phyloP scores from a whole-genome alignment of 208 protist genomes.

The Trypanosoma brucei region DNA sequence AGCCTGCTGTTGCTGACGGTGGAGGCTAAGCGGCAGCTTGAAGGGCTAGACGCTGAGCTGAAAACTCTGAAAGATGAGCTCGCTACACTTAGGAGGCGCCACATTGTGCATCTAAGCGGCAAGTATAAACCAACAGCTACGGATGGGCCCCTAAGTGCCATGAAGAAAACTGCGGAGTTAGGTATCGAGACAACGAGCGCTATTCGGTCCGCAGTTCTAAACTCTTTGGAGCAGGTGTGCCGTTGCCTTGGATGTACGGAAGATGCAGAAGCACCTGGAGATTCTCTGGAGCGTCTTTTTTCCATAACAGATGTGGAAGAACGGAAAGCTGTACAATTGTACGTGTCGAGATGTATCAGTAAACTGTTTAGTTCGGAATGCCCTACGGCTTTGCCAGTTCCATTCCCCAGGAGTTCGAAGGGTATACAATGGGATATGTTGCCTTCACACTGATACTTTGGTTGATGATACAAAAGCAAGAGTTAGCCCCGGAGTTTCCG shows the following conservation, averaged over 20 bases:
- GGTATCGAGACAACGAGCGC: constrained; percentile 48
- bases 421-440: not conserved
- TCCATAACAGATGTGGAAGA: constrained; percentile 31
- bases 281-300: constrained; percentile 26
- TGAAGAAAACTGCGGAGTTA: not conserved
- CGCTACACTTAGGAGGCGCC: constrained; percentile 38
- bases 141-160: not conserved
- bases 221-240: constrained; percentile 12
- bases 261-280: constrained; percentile 8
- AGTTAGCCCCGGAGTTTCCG: no score
- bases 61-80: constrained; percentile 32
- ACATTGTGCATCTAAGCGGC: constrained; percentile 61
- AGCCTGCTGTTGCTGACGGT: constrained; percentile 10
- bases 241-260: constrained; percentile 25
- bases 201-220: constrained; percentile 35
- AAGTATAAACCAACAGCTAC: not conserved
- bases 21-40: constrained; percentile 39
- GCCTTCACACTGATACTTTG: no score
- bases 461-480: no score
- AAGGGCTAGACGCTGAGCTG: constrained; percentile 39
- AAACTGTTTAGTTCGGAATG: constrained; percentile 49
- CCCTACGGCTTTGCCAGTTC: constrained; percentile 46
- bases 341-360: constrained; percentile 52
- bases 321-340: constrained; percentile 52
- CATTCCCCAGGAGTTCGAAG: constrained; percentile 15